phyloP scores from a whole-genome alignment of 1,284 basidiomycete species.

The Leccinum subspadiceum region DNA sequence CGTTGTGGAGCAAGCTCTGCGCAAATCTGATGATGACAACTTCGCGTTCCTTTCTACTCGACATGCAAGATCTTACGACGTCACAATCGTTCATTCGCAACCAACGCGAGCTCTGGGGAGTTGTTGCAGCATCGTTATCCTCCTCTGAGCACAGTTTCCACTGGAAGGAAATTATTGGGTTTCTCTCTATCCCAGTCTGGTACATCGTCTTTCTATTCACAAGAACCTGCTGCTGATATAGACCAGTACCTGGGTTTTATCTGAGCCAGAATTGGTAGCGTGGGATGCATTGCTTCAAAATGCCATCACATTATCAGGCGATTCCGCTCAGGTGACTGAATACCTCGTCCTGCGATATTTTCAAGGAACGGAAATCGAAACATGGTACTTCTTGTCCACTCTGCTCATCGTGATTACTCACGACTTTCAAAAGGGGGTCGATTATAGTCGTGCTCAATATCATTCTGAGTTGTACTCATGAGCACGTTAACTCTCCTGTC shows the following conservation, averaged over 20 bases:
- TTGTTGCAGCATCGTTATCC: conserved; percentile 27
- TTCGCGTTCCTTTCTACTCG: conserved; percentile 26
- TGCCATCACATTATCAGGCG: conserved; percentile 24
- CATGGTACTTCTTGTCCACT: conserved; percentile 20
- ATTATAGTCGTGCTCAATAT: conserved; percentile 17
- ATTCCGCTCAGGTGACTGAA: conserved; percentile 21
- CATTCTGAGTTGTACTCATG: conserved; percentile 15
- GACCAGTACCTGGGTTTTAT: conserved; percentile 43
- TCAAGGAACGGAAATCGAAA: conserved; percentile 17
- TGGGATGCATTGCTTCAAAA: conserved; percentile 38
- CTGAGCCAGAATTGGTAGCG: conserved; percentile 35
- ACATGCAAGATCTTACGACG: conserved; percentile 4
- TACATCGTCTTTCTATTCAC: conserved; percentile 25
- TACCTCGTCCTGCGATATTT: conserved; percentile 26
- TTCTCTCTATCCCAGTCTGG: conserved; percentile 48
- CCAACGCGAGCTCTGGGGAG: conserved; percentile 34
- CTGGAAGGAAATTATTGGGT: conserved; percentile 41
- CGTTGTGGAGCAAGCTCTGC: conserved; percentile 47
- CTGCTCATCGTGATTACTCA: conserved; percentile 8
- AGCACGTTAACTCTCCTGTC: conserved; percentile 10
- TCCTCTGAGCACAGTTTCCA: conserved; percentile 13
- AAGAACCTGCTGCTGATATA: conserved; percentile 7
- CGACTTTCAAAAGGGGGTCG: conserved; percentile 20
- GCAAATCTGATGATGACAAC: conserved; percentile 38
- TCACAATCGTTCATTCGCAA: conserved; percentile 20